Evolutionary conservation across 2,329 filamentous ascomycete species (phyloP).

Genomic region (Fonsecaea multimorphosa): DNA sequence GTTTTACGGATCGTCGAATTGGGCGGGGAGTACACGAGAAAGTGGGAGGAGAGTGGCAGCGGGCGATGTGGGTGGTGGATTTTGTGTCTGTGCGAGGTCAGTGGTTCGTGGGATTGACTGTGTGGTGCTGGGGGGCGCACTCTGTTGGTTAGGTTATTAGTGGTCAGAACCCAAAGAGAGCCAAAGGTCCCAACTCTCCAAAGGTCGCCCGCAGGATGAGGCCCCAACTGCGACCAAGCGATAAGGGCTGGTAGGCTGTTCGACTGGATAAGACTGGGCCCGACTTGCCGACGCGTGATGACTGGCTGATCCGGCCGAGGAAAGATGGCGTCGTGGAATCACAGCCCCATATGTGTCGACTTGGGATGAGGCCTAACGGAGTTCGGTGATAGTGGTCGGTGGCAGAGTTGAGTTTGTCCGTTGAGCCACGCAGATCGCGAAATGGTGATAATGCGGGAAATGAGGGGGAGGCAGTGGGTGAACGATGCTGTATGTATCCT

Average conservation of each 20-base stretch:
- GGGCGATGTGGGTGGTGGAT: conserved; percentile 14
- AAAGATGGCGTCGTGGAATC: neutral
- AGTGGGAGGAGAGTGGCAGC: conserved; percentile 20
- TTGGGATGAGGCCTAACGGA: conserved; percentile 16
- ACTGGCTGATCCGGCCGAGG: conserved; percentile 14
- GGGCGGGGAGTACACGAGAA: conserved; percentile 27
- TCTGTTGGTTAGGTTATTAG: too few species aligned
- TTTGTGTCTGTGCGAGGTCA: conserved; percentile 12
- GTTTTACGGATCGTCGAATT: conserved; percentile 31
- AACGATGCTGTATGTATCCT: neutral
- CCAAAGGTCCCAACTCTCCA: conserved; percentile 20
- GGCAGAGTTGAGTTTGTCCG: neutral
- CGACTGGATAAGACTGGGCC: neutral
- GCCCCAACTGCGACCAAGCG: conserved; percentile 4
- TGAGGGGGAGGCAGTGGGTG: neutral
- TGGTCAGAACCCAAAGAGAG: conserved; percentile 9
- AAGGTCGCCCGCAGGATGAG: conserved; percentile 25
- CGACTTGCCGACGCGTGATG: conserved; percentile 12
- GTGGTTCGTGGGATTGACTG: conserved; percentile 9
- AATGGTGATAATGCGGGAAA: neutral
- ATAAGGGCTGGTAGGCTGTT: neutral
- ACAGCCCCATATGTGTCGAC: conserved; percentile 9
- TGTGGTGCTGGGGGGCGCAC: neutral
- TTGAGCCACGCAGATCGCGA: neutral
- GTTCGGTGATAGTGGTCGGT: conserved; percentile 11